Conservation (phyloP, 2,329 filamentous ascomycete species). For the Metarhizium robertsii region DNA sequence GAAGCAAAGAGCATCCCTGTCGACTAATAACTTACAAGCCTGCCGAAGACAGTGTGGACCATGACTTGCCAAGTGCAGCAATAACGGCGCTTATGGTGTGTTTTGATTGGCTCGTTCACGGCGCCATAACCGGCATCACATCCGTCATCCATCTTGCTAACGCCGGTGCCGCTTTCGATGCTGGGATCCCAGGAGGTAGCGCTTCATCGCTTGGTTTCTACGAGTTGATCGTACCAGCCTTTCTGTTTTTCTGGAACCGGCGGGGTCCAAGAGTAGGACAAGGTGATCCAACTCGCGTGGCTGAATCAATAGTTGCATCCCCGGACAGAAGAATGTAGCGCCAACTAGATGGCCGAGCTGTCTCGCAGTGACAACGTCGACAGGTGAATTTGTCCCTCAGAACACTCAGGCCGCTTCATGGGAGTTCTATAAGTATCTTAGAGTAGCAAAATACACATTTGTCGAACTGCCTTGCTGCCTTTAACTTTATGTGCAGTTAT, state of each 20-base stretch:
- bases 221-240: background rate
- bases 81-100: slow-evolving; percentile 20
- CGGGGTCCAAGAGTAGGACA: too few species aligned
- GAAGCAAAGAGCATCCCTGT: background rate
- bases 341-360: too few species aligned
- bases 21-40: slow-evolving; percentile 6
- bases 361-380: too few species aligned
- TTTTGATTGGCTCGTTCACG: slow-evolving; percentile 16
- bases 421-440: too few species aligned
- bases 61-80: slow-evolving; percentile 16
- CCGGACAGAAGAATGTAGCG: too few species aligned
- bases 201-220: too few species aligned
- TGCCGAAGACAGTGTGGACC: slow-evolving; percentile 15
- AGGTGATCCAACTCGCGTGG: too few species aligned
- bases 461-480: too few species aligned
- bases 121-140: slow-evolving; percentile 13
- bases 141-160: slow-evolving; percentile 5
- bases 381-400: too few species aligned
- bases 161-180: background rate
- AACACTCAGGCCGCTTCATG: too few species aligned
- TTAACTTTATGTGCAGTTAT: too few species aligned
- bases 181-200: background rate
- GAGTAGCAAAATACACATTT: too few species aligned
- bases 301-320: background rate
- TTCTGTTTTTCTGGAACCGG: background rate